These are phyloP conservation scores for Ophiostoma novo-ulmi DNA, from an alignment of 2,329 filamentous ascomycete species.

Conservation along the genomic window DNA sequence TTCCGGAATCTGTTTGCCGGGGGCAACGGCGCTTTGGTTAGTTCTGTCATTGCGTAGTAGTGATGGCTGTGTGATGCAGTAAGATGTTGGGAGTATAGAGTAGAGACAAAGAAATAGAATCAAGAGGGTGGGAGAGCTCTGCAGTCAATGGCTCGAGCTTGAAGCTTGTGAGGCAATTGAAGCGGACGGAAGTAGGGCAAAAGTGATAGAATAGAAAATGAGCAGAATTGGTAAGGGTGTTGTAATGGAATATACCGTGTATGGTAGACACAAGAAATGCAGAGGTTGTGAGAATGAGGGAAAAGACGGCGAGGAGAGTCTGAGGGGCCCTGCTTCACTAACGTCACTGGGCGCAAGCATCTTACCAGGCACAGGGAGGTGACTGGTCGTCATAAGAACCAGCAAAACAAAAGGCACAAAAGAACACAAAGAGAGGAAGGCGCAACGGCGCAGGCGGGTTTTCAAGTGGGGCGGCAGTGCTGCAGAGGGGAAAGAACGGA, in stretches of 20 bases:
- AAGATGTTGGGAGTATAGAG: too few relatives aligned
- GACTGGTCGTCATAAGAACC: background rate
- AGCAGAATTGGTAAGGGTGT: too few relatives aligned
- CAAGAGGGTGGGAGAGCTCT: background rate
- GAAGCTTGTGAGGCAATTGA: background rate
- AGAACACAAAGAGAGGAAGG: background rate
- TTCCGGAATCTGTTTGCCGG: slow-evolving; percentile 48
- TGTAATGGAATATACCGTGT: background rate
- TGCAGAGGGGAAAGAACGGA: slow-evolving; percentile 2
- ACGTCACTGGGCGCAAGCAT: background rate
- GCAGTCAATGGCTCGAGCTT: background rate
- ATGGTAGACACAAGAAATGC: background rate
- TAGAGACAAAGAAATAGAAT: background rate
- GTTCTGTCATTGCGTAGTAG: background rate
- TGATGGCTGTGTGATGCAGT: background rate
- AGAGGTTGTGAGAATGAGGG: background rate
- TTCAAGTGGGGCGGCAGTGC: background rate
- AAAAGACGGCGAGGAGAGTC: background rate
- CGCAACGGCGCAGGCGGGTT: background rate
- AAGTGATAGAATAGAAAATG: too few relatives aligned
- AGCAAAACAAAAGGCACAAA: background rate
- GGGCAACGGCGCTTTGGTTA: slow-evolving; percentile 31
- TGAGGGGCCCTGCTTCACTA: background rate
- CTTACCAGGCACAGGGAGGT: background rate
- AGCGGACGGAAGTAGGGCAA: background rate